These are phyloP conservation scores for Monosporozyma siamensis DNA, from an alignment of 805 yeast species.

Conservation along the genomic window DNA sequence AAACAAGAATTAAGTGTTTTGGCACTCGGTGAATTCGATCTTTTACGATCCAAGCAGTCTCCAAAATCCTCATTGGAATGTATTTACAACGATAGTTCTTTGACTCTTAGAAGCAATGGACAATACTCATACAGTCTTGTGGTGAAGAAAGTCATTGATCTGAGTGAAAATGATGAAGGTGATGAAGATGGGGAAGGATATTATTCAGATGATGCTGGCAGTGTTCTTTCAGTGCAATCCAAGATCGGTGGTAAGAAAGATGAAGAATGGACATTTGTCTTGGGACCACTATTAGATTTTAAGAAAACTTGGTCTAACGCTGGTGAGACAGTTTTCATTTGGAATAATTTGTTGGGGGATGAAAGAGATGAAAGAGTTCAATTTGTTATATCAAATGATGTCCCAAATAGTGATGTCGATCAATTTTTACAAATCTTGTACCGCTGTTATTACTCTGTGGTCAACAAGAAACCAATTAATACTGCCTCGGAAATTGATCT, in stretches of 20 bases:
- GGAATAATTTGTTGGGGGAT: conserved; percentile 85
- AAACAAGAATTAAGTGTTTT: conserved; percentile 56
- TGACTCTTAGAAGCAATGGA: conserved; percentile 58
- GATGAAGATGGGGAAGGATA: conserved; percentile 41
- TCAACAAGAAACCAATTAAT: conserved; percentile 47
- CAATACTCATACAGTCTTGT: conserved; percentile 63
- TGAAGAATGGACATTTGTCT: conserved; percentile 65
- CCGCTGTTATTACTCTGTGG: conserved; percentile 68
- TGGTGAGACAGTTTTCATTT: conserved; percentile 52
- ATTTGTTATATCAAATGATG: conserved; percentile 57
- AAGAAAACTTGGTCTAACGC: conserved; percentile 42
- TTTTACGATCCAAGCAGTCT: conserved; percentile 64
- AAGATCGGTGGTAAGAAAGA: conserved; percentile 37
- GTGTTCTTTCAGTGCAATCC: conserved; percentile 26
- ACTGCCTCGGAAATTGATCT: conserved; percentile 41
- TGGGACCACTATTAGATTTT: conserved; percentile 52
- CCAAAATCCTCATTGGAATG: conserved; percentile 86
- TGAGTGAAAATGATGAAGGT: conserved; percentile 43
- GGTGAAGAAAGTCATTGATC: conserved; percentile 61
- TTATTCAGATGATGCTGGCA: conserved; percentile 31
- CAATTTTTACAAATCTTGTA: conserved; percentile 53
- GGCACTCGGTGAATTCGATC: conserved; percentile 70
- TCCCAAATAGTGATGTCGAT: conserved; percentile 43
- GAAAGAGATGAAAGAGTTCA: conserved; percentile 71
- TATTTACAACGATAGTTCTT: conserved; percentile 69